Evolutionary conservation across 306 rosid genomes (phyloP).

Genomic region (Prunus mongolica): DNA sequence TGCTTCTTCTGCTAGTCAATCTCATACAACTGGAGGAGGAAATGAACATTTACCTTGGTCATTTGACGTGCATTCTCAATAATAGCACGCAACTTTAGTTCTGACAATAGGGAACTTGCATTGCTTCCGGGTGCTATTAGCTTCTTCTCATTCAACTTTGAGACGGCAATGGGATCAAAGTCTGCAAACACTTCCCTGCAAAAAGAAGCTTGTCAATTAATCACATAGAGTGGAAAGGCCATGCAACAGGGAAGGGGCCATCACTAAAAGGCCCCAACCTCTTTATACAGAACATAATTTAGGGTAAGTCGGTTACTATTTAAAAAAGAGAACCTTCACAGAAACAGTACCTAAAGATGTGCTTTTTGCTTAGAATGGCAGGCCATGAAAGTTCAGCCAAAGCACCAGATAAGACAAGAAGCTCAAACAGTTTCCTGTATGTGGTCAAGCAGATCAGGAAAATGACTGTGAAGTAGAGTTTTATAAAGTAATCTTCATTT

Average conservation of each 20-base stretch:
- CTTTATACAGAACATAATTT: not conserved
- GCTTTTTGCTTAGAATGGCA: constrained; percentile 67
- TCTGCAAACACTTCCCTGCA: constrained; percentile 78
- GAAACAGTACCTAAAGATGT: constrained; percentile 61
- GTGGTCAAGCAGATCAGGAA: constrained; percentile 29
- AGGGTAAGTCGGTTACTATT: constrained; percentile 9
- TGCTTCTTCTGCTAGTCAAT: constrained; percentile 14
- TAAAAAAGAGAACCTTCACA: constrained; percentile 5
- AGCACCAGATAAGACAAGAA: constrained; percentile 72
- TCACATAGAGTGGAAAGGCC: not conserved
- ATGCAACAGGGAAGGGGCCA: constrained; percentile 5
- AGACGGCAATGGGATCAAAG: constrained; percentile 61
- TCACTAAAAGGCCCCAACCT: not conserved
- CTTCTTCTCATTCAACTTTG: constrained; percentile 70
- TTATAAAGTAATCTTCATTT: not conserved
- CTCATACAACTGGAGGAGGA: constrained; percentile 17
- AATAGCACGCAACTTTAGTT: constrained; percentile 56
- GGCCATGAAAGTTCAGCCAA: constrained; percentile 86
- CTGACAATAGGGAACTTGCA: constrained; percentile 64
- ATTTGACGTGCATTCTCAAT: constrained; percentile 69
- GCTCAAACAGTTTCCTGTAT: constrained; percentile 76
- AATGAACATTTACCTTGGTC: constrained; percentile 50
- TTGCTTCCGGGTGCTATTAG: constrained; percentile 51
- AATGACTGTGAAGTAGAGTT: constrained; percentile 9
- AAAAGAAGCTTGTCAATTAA: constrained; percentile 28